Evolutionary conservation across 176 grass and related monocot genomes (phyloP).

Genomic region (Themeda triandra): DNA sequence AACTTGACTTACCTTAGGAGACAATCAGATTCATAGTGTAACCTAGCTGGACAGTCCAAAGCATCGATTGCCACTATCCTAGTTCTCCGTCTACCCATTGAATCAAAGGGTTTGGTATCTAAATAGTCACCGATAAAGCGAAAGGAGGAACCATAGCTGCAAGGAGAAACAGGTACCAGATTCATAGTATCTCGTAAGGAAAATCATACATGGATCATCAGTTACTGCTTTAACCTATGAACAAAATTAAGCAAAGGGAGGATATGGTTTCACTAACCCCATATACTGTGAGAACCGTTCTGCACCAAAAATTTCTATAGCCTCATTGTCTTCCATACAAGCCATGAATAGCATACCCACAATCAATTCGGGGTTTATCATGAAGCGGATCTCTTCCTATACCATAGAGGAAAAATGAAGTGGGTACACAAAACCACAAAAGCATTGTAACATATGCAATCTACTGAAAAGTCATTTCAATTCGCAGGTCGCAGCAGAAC

Average conservation of each 20-base stretch:
- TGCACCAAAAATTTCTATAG: slow-evolving; percentile 82
- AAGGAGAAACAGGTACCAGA: neutral
- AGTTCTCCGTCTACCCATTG: slow-evolving; percentile 62
- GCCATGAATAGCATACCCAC: slow-evolving; percentile 76
- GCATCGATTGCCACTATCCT: slow-evolving; percentile 91
- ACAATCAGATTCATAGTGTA: slow-evolving; percentile 59
- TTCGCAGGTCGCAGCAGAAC: neutral
- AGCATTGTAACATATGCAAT: neutral
- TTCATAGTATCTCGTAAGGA: neutral
- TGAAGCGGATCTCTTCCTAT: slow-evolving; percentile 90
- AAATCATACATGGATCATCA: neutral
- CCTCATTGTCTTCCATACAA: slow-evolving; percentile 81
- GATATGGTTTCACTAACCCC: slow-evolving; percentile 56
- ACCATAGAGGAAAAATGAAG: neutral
- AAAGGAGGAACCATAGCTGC: slow-evolving; percentile 81
- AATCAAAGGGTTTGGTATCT: slow-evolving; percentile 74
- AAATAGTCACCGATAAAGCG: slow-evolving; percentile 71
- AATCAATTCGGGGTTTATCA: slow-evolving; percentile 83
- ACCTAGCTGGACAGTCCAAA: slow-evolving; percentile 55
- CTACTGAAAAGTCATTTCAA: neutral
- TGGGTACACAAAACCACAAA: neutral
- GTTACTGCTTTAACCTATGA: neutral
- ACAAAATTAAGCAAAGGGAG: slow-evolving; percentile 20
- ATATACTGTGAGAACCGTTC: slow-evolving; percentile 78
- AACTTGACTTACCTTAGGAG: slow-evolving; percentile 60